phyloP scores from a whole-genome alignment of 2,329 filamentous ascomycete species.

The Colletotrichum orchidophilum region DNA sequence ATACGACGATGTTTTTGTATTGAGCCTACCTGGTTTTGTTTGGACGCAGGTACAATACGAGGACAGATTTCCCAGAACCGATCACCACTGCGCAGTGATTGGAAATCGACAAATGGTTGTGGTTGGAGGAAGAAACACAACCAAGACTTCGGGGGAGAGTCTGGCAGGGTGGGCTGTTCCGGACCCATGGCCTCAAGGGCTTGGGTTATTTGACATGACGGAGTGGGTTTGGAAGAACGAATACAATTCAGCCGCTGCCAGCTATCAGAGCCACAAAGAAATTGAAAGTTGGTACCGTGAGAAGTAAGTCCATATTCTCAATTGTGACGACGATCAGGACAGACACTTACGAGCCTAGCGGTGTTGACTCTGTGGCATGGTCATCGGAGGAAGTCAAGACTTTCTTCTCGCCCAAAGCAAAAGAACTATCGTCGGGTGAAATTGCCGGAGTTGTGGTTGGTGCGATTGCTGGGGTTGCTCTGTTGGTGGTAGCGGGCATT shows the following conservation, averaged over 20 bases:
- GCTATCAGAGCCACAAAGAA: not conserved
- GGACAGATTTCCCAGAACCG: not conserved
- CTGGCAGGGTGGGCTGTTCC: not conserved
- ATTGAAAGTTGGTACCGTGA: not conserved
- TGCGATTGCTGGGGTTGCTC: no score
- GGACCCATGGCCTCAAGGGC: not conserved
- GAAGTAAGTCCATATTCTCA: not conserved
- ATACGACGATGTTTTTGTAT: not conserved
- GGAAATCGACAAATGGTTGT: not conserved
- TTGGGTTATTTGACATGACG: not conserved
- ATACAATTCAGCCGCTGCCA: not conserved
- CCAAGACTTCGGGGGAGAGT: not conserved
- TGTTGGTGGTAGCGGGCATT: no score
- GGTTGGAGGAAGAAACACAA: not conserved
- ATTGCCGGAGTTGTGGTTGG: no score
- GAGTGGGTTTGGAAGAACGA: not conserved
- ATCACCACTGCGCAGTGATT: not conserved
- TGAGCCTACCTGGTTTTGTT: not conserved
- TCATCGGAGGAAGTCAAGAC: not conserved
- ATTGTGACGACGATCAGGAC: not conserved
- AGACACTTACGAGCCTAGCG: not conserved
- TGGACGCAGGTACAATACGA: not conserved
- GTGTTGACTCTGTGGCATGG: not conserved
- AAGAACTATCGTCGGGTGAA: no score
- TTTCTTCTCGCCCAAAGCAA: not conserved